Evolutionary conservation across 2,329 filamentous ascomycete genomes (phyloP), one percentile per base, ranked within the genome.

Genomic region (Cytospora piceae): DNA sequence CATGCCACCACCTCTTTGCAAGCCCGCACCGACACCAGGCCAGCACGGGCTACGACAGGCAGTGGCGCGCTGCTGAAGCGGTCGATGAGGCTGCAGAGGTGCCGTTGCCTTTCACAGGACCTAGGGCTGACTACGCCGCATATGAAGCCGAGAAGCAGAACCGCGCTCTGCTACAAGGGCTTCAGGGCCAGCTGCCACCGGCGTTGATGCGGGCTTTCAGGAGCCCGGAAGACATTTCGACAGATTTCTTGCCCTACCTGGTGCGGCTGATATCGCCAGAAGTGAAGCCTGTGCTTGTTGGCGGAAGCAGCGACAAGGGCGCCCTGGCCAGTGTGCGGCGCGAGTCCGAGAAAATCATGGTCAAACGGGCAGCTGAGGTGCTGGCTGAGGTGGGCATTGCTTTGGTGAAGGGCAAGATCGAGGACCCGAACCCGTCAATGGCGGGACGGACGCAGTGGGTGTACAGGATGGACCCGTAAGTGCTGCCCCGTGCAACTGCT

Each of bases 391-490:
- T 94, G 17, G 91, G 93, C 20, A 87, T 98, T 20, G 84, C 85
- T 2, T 90, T 98, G 74, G 91, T 96, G 70, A 90, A 89, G 73
- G 90, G 91, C 15, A 88, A 89, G 71, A 86, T 98, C 53, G 93
- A 96, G 73, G 83, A 70, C 7, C 52, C 64, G 3, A 68, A 63
- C 11, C 67, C 71, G 42, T 84, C 84, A 9, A 76, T 82, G 6
- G 81, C 79, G 24, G 82, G 82, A 64, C 85, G 87, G 39, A 79
- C 83, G 22, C 83, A 87, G 70, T 98, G 89, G 84, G 89, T 96
- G 11, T 98, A 96, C 77, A 88, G 95, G 61, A 94, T 99, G 92
- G 94, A 98, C 73, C 95, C 95, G 85, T 94, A 81, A 83, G 90
- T 24, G 2, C n/a, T 24, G n/a, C 46, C 46, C 7, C 46, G 11